Evolutionary conservation across 768 basidiomycete genomes (phyloP).

Genomic region (Leucosporidium creatinivorum): DNA sequence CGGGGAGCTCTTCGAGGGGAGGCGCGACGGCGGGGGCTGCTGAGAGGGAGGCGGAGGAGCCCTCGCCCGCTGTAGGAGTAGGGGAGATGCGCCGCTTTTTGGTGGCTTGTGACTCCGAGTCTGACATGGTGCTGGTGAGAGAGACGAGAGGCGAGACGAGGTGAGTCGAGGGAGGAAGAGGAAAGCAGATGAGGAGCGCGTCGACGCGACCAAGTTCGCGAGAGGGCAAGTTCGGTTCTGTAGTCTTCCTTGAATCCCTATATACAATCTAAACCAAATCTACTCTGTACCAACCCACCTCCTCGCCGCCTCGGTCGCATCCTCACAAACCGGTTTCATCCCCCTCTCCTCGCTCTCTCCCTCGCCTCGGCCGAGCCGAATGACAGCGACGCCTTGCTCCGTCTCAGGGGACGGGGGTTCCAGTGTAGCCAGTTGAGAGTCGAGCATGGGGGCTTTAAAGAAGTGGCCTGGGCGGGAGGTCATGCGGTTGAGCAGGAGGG

Average conservation of each 20-base stretch:
- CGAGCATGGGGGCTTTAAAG: slow-evolving; percentile 75
- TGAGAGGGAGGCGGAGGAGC: background rate
- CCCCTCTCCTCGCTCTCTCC: slow-evolving; percentile 19
- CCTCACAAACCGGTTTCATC: slow-evolving; percentile 10
- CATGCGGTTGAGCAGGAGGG: slow-evolving; percentile 60
- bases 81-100: slow-evolving; percentile 20
- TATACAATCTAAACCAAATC: background rate
- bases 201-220: too few species aligned
- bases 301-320: background rate
- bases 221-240: background rate
- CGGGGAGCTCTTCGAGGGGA: slow-evolving; percentile 6
- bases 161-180: background rate
- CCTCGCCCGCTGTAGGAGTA: background rate
- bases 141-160: background rate
- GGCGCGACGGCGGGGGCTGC: background rate
- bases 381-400: slow-evolving; percentile 23
- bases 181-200: background rate
- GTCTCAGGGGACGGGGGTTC: background rate
- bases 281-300: background rate
- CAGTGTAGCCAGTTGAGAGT: slow-evolving; percentile 64
- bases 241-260: too few species aligned
- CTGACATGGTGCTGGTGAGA: background rate
- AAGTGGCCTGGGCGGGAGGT: slow-evolving; percentile 61
- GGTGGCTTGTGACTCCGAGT: slow-evolving; percentile 1
- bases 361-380: slow-evolving; percentile 19